Evolutionary conservation across 768 basidiomycete species (phyloP), one percentile per base, ranked within the genome.

Genomic region (Pholiota microspora): DNA sequence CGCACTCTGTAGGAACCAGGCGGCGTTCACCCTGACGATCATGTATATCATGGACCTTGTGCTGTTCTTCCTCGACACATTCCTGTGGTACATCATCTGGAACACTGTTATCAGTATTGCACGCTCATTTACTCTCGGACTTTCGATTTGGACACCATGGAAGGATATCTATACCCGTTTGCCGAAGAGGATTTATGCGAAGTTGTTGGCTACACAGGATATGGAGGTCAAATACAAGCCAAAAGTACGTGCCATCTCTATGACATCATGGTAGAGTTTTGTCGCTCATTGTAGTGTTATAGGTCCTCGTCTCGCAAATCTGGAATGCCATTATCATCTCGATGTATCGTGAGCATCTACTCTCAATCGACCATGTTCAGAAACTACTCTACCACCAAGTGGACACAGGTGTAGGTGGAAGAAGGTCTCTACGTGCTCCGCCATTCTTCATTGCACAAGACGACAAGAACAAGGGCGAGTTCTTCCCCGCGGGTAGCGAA

Each of bases 291-390:
- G 49, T 54, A n/a, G 25, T 15, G 16, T 13, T 46, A 24, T 51
- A 94, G 92, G 94, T 99, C 34, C 81, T 99, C 35, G 96, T 99
- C 40, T 97, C 95, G 13, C 97, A 98, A 73, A 95, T 99, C 52
- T 98, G 97, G 97, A 99, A 99, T 68, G 97, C 97, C 21, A 88
- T 99, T 73, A 97, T 99, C 73, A 98, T 99, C 62, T 98, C 96
- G 12, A 99, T 99, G 97, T 99, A 98, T 72, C 88, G 97, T 66
- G 97, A 99, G 70, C 97, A 98, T 68, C 71, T 99, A n/a, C 77
- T 98, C 31, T 98, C 95, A 45, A 99, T 99, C 66, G 94, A 98
- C 62, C 97, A 99, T 64, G 96, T 99, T 36, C 97, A 99, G 74
- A 97, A 96, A 69, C 74, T 98, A 9, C 83, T 98, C 7, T 98